Percentiles rank a stretch among this genome's conserved stretches.
These are phyloP conservation scores for Fraxinus floribunda DNA, from an alignment of 305 asterid genomes.

Conservation along the genomic window DNA sequence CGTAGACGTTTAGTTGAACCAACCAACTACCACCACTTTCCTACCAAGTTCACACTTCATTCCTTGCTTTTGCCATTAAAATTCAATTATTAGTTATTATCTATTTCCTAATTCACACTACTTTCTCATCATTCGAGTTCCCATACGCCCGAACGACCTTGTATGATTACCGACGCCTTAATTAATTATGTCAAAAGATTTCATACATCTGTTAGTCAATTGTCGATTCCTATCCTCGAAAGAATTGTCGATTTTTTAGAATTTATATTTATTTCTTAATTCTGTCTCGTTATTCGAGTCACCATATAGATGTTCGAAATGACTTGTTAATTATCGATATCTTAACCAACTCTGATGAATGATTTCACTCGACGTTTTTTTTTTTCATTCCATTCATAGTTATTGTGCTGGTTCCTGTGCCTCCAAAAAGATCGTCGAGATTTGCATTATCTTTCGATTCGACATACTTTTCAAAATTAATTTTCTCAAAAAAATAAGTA, in stretches of 20 bases:
- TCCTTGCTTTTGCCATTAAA: conserved; percentile 29
- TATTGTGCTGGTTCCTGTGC: background rate
- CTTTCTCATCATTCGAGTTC: background rate
- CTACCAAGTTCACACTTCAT: conserved; percentile 44
- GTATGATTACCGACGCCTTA: background rate
- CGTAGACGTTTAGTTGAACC: conserved; percentile 62
- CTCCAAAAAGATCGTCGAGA: background rate
- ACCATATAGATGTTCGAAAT: background rate
- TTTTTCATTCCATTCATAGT: background rate
- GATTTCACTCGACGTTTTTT: background rate
- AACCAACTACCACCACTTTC: conserved; percentile 61
- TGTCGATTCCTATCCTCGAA: background rate
- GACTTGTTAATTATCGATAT: background rate
- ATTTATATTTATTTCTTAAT: background rate
- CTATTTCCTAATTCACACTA: conserved; percentile 25
- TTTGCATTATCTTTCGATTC: background rate
- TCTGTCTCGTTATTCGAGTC: background rate
- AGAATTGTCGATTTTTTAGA: background rate
- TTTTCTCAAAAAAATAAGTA: background rate
- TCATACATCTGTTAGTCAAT: background rate
- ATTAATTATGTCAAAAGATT: background rate
- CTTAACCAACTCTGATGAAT: background rate
- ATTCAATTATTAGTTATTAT: conserved; percentile 5
- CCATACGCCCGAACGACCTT: background rate
- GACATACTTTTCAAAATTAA: background rate